Conservation (phyloP, 2,329 filamentous ascomycete genomes). For the Rasamsonia emersonii region DNA sequence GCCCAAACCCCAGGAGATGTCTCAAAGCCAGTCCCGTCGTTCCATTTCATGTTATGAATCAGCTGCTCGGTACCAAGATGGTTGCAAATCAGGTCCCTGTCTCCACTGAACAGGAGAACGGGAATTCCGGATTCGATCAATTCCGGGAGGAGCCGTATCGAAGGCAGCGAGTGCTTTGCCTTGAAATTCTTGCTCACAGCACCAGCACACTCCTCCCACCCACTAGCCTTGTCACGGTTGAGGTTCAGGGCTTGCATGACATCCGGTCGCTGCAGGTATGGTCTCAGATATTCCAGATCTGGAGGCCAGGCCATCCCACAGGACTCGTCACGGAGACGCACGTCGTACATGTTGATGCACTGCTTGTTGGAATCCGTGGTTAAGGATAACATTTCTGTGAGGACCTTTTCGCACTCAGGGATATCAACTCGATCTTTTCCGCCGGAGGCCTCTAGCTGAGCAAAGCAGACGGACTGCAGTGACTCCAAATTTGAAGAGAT, state of each 20-base stretch:
- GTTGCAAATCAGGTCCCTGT: conserved; percentile 94
- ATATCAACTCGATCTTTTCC: conserved; percentile 58
- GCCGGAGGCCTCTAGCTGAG: conserved; percentile 50
- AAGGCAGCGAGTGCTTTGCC: conserved; percentile 61
- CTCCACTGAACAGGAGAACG: conserved; percentile 82
- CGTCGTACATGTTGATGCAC: conserved; percentile 96
- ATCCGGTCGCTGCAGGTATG: conserved; percentile 75
- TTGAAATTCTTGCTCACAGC: conserved; percentile 66
- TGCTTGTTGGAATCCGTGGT: conserved; percentile 49
- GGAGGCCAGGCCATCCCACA: conserved; percentile 99
- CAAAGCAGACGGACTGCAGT: conserved; percentile 60
- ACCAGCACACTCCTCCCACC: conserved; percentile 86
- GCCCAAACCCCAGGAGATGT: conserved; percentile 78
- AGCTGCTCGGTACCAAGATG: conserved; percentile 87
- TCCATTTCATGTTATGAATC: conserved; percentile 87
- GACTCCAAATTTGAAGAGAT: conserved; percentile 57
- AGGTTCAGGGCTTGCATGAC: conserved; percentile 76
- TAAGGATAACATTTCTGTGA: conserved; percentile 61
- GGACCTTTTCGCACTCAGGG: conserved; percentile 63
- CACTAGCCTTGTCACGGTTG: conserved; percentile 68
- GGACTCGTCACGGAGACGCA: conserved; percentile 70
- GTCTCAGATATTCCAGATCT: conserved; percentile 66
- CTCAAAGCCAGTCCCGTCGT: conserved; percentile 85
- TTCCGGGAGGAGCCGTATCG: conserved; percentile 65
- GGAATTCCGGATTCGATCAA: conserved; percentile 65